Evolutionary conservation across 2,329 filamentous ascomycete genomes (phyloP).

Genomic region (Bertia moriformis): DNA sequence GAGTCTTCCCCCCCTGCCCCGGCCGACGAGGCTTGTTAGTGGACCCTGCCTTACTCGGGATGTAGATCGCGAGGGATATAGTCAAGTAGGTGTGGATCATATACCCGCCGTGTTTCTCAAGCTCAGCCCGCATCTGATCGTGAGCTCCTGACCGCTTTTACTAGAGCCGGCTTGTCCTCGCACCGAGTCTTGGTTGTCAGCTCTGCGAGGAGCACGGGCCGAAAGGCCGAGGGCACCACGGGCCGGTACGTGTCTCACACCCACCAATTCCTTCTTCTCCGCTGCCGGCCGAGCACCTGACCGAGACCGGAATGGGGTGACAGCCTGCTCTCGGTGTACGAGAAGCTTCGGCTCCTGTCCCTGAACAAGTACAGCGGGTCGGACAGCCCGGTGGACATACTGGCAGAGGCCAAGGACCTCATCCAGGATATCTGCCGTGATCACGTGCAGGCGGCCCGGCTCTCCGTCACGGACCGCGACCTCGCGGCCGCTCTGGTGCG

Average conservation of each 20-base stretch:
- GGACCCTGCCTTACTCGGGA: no score
- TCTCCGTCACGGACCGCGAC: conserved; percentile 39
- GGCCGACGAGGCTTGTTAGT: no score
- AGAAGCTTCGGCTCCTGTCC: conserved; percentile 37
- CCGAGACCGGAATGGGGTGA: no score
- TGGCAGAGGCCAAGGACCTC: conserved; percentile 55
- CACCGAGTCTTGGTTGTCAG: conserved; percentile 84
- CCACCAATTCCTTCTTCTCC: no score
- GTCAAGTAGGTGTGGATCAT: no score
- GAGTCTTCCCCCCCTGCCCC: no score
- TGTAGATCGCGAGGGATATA: no score
- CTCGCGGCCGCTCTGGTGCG: conserved; percentile 43
- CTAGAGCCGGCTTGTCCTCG: no score
- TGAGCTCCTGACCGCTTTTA: no score
- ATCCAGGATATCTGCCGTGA: conserved; percentile 72
- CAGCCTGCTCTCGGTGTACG: conserved; percentile 46
- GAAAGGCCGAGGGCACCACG: conserved; percentile 88
- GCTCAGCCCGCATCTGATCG: background rate
- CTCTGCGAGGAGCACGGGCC: conserved; percentile 84
- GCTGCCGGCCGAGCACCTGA: no score
- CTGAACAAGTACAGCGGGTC: conserved; percentile 35
- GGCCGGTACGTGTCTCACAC: conserved; percentile 64
- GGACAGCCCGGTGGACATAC: conserved; percentile 33
- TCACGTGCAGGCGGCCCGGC: conserved; percentile 60
- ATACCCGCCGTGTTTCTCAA: background rate